Conservation (phyloP, 441 rosid species). For the Gossypium davidsonii region DNA sequence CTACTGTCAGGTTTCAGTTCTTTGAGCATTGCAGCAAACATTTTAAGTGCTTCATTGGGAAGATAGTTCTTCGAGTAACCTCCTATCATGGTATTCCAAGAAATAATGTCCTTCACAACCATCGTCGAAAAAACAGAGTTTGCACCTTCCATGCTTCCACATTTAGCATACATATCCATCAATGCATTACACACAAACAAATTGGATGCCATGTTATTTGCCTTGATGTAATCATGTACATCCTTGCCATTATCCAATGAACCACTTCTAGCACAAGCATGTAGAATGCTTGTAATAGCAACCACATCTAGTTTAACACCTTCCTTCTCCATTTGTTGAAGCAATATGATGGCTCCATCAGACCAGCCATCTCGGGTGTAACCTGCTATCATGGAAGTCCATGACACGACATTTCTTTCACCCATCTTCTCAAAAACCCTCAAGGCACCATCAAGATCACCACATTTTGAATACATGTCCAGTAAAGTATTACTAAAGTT, state of each 20-base stretch:
- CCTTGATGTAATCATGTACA: slow-evolving; percentile 47
- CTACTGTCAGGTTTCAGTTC: slow-evolving; percentile 46
- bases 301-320: slow-evolving; percentile 51
- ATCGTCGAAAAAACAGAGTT: slow-evolving; percentile 40
- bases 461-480: slow-evolving; percentile 65
- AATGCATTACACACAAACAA: slow-evolving; percentile 52
- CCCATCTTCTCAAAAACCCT: slow-evolving; percentile 43
- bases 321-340: slow-evolving; percentile 41
- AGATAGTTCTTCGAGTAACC: slow-evolving; percentile 57
- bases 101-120: slow-evolving; percentile 51
- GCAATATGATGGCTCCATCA: slow-evolving; percentile 45
- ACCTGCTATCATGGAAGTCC: slow-evolving; percentile 69
- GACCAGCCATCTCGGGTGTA: slow-evolving; percentile 53
- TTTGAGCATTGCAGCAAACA: slow-evolving; percentile 39
- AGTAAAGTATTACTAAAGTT: slow-evolving; percentile 46
- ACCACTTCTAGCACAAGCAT: slow-evolving; percentile 56
- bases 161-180: slow-evolving; percentile 77
- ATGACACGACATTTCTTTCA: slow-evolving; percentile 51
- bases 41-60: slow-evolving; percentile 52
- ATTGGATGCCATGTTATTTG: slow-evolving; percentile 40
- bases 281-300: slow-evolving; percentile 48
- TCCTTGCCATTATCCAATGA: slow-evolving; percentile 49
- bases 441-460: slow-evolving; percentile 36
- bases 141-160: slow-evolving; percentile 68
- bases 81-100: slow-evolving; percentile 74